Conservation (phyloP, 2,329 filamentous ascomycete genomes). For the Trematosphaeria pertusa region DNA sequence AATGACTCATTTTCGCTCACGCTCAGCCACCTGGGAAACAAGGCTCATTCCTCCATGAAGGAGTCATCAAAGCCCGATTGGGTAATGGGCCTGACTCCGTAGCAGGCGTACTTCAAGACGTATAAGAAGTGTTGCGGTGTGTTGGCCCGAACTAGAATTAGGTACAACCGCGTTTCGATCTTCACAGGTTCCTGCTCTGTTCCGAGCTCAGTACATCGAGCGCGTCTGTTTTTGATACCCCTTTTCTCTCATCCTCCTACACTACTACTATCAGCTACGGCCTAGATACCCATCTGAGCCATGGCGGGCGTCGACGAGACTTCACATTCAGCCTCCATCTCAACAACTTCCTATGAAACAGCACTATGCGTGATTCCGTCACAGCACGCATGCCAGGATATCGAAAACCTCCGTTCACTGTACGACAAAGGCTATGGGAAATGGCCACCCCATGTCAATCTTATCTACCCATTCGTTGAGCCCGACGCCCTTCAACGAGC, state of each 20-base stretch:
- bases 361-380: constrained; percentile 68
- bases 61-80: constrained; percentile 5
- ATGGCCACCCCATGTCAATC: constrained; percentile 73
- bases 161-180: constrained; percentile 2
- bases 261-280: neutral
- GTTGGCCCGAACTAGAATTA: neutral
- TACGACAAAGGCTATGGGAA: constrained; percentile 67
- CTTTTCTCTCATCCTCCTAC: constrained; percentile 3
- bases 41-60: neutral
- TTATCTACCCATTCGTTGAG: constrained; percentile 70
- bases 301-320: constrained; percentile 26
- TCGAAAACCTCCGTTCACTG: constrained; percentile 64
- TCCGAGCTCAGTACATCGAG: neutral
- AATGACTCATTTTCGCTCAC: constrained; percentile 32
- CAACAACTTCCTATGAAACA: constrained; percentile 60
- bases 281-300: neutral
- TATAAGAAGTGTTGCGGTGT: neutral
- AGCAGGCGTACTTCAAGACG: neutral
- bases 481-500: constrained; percentile 56
- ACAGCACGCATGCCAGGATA: constrained; percentile 52
- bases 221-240: constrained; percentile 2
- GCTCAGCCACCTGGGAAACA: neutral
- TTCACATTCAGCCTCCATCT: constrained; percentile 14
- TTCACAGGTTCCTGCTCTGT: neutral
- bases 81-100: neutral